Percentiles rank a stretch among this genome's conserved stretches.
phyloP scores from a whole-genome alignment of 2,329 filamentous ascomycete species.

The Hymenoscyphus occultus region DNA sequence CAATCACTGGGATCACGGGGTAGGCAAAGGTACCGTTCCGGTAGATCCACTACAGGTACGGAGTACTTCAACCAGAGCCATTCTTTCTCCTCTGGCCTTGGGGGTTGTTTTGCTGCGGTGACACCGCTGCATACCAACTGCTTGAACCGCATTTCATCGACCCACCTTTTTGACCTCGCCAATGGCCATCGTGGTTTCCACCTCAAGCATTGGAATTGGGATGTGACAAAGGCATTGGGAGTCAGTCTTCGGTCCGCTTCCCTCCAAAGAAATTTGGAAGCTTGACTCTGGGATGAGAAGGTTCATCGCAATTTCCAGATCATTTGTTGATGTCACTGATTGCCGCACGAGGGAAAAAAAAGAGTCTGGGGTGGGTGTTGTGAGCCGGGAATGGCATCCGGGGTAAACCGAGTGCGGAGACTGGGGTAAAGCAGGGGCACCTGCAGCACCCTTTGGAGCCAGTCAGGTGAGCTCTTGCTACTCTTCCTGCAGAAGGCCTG shows the following conservation, averaged over 20 bases:
- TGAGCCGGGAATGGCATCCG: neutral
- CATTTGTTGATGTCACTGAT: neutral
- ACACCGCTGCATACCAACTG: neutral
- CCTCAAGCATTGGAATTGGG: neutral
- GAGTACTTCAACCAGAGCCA: neutral
- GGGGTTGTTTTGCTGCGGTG: neutral
- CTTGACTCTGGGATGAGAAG: neutral
- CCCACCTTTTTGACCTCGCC: neutral
- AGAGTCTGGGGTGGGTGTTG: neutral
- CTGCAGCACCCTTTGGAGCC: neutral
- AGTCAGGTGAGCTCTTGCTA: neutral
- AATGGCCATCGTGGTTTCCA: neutral
- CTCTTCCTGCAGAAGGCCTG: neutral
- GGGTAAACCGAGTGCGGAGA: neutral
- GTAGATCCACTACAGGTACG: neutral
- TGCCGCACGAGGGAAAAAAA: neutral
- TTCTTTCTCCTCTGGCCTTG: neutral
- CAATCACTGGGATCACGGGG: neutral
- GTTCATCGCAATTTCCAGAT: neutral
- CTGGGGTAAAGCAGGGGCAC: neutral
- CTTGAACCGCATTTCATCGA: neutral
- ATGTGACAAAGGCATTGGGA: no score
- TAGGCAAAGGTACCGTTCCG: neutral
- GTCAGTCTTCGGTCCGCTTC: neutral
- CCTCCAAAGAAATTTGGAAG: neutral